Base-by-base conservation (phyloP, 2,329 filamentous ascomycete species). In the Aspergillus chevalieri region DNA sequence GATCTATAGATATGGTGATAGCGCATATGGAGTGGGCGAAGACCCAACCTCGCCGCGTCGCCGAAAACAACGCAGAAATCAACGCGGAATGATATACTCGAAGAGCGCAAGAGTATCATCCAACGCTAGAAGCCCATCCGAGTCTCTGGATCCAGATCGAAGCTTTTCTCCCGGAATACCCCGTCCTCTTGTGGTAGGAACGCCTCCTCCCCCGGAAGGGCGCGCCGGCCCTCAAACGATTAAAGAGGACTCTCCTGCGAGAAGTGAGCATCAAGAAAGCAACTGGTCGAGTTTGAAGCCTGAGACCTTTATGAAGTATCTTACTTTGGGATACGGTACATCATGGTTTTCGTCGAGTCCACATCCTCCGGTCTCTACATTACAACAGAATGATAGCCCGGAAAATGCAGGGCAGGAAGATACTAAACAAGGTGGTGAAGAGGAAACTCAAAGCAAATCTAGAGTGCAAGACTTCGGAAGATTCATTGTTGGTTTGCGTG, bases 21-120 rank as follows among this genome's bases (percentile, higher is more conserved):
- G 87, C 61, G 84, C 92, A 2, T 97, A 95, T 65, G 92, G 91
- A 3, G 81, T 96, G 6, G 80, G 81, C 47, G 86, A 94, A 33
- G 90, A 89, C 56, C 87, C 89, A 12, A 81, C 79, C 1, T 85
- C 87, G 1, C 78, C 78, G 28, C 76, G 78, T 44, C 68, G 63
- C 58, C 68, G 63, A 59, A 68, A 62, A 49, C 57, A 57, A 49
- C 65, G 65, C 43, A 74, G 66, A 49, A 57, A 57, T 44, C 57
- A 57, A 46, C 62, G 62, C 43, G 57, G 49, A 24, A 60, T 52
- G 12, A 52, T 49, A 26, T 43, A 47, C 42, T 51, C 51, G 24
- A 57, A 47, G 54, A 52, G 49, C 38, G 8, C 26, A 7, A 49
- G 39, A 44, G 42, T 43, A n/a, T 47, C 52, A 28, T 12, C 38